Conservation (phyloP, 805 yeast species). For the Vanderwaltozyma verrucispora region DNA sequence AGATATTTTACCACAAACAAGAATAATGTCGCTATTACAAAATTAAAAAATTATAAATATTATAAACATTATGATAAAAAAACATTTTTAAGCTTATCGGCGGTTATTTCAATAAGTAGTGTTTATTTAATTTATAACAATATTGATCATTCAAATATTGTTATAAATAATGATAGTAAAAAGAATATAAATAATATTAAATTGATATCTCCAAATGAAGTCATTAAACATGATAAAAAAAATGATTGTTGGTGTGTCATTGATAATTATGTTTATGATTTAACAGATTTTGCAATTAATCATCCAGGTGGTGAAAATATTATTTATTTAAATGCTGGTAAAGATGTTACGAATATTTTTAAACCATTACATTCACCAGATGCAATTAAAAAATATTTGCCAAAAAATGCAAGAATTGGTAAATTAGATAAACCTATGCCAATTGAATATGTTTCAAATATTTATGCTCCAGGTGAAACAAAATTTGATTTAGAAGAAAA, state of each 20-base stretch:
- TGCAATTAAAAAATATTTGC: slow-evolving; percentile 54
- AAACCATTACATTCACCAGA: slow-evolving; percentile 91
- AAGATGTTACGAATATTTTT: slow-evolving; percentile 73
- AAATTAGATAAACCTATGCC: slow-evolving; percentile 32
- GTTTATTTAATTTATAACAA: no score
- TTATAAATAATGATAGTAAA: not conserved
- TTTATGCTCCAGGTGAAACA: slow-evolving; percentile 28
- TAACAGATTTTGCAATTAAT: slow-evolving; percentile 57
- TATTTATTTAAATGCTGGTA: slow-evolving; percentile 70
- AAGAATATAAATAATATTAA: not conserved
- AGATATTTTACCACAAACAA: no score
- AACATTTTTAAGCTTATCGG: no score
- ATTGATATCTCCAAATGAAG: slow-evolving; percentile 37
- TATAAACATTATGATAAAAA: no score
- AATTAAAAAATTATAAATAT: no score
- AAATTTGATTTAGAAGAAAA: slow-evolving; percentile 22
- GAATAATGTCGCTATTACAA: no score
- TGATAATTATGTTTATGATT: slow-evolving; percentile 69
- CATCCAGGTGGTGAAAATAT: slow-evolving; percentile 82
- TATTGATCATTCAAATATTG: not conserved
- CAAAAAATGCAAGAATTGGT: slow-evolving; percentile 54
- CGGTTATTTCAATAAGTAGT: no score
- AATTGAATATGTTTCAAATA: slow-evolving; percentile 17
- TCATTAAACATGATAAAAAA: slow-evolving; percentile 56
- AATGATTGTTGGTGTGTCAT: slow-evolving; percentile 79